phyloP scores from a whole-genome alignment of 2,329 filamentous ascomycete species.

The Stagonosporopsis chrysanthemi region DNA sequence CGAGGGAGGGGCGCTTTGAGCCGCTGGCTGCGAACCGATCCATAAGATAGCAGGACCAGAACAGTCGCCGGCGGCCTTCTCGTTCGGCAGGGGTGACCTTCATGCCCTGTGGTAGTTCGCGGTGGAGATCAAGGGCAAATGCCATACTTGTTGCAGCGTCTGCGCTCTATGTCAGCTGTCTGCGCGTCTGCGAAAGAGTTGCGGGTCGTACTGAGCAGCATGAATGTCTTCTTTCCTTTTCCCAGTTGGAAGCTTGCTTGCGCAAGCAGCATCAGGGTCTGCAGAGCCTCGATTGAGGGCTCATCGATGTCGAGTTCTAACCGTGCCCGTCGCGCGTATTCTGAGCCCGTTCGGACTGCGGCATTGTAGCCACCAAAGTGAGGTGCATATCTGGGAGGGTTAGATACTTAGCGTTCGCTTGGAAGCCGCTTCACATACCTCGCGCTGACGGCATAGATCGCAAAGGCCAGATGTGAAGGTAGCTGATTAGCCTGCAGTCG shows the following conservation, averaged over 20 bases:
- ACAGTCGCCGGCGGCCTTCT: slow-evolving; percentile 79
- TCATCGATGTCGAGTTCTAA: slow-evolving; percentile 79
- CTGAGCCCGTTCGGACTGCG: slow-evolving; percentile 72
- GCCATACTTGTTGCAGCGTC: slow-evolving; percentile 83
- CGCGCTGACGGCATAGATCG: slow-evolving; percentile 59
- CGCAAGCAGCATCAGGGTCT: slow-evolving; percentile 77
- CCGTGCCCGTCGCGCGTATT: slow-evolving; percentile 75
- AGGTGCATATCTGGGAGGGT: slow-evolving; percentile 68
- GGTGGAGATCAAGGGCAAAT: slow-evolving; percentile 80
- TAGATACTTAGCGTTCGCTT: slow-evolving; percentile 46
- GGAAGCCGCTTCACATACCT: slow-evolving; percentile 42
- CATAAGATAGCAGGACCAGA: slow-evolving; percentile 88
- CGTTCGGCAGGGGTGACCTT: slow-evolving; percentile 72
- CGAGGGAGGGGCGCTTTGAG: slow-evolving; percentile 80
- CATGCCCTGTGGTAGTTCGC: slow-evolving; percentile 71
- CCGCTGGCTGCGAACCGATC: slow-evolving; percentile 85
- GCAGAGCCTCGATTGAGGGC: slow-evolving; percentile 78
- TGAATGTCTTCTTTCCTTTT: slow-evolving; percentile 84
- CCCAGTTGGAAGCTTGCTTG: slow-evolving; percentile 79
- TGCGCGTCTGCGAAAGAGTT: background rate
- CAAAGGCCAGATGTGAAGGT: slow-evolving; percentile 58
- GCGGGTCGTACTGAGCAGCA: slow-evolving; percentile 72
- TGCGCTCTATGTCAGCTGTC: slow-evolving; percentile 45
- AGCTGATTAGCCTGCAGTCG: slow-evolving; percentile 73
- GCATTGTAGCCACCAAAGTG: slow-evolving; percentile 72